Conservation (phyloP, 2,329 filamentous ascomycete genomes). For the Cytospora paraplurivora region DNA sequence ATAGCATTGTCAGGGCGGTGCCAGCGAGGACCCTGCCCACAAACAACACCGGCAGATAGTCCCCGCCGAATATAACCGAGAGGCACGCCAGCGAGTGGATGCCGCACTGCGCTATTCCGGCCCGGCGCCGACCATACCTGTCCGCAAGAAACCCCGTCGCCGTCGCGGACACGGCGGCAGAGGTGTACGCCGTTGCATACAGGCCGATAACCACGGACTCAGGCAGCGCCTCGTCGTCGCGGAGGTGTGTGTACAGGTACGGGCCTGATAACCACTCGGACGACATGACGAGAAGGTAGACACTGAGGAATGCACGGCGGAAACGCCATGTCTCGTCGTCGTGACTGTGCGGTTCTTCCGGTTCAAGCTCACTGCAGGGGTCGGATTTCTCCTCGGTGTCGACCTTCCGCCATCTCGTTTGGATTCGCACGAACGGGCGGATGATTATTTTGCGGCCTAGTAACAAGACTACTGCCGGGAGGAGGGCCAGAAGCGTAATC, state of each 20-base stretch:
- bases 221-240: conserved; percentile 29
- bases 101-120: conserved; percentile 28
- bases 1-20: conserved; percentile 55
- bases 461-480: conserved; percentile 26
- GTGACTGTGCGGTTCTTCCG: not conserved
- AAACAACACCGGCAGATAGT: conserved; percentile 26
- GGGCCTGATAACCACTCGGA: conserved; percentile 30
- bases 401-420: conserved; percentile 14
- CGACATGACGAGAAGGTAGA: conserved; percentile 31
- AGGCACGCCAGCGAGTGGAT: conserved; percentile 28
- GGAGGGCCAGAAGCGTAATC: conserved; percentile 28
- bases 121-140: conserved; percentile 28
- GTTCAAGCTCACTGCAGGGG: not conserved
- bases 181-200: conserved; percentile 28
- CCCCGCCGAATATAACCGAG: conserved; percentile 25
- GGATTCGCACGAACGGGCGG: conserved; percentile 3
- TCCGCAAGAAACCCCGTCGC: conserved; percentile 29
- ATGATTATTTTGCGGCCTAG: conserved; percentile 18
- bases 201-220: conserved; percentile 28
- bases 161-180: conserved; percentile 30
- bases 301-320: conserved; percentile 25
- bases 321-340: conserved; percentile 19
- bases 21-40: conserved; percentile 52
- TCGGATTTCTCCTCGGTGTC: conserved; percentile 2
- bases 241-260: conserved; percentile 30